A percentile compares a stretch with the other conserved stretches of the same genome.
Conservation (phyloP, 805 yeast genomes). For the Sugiyamaella smithiae region DNA sequence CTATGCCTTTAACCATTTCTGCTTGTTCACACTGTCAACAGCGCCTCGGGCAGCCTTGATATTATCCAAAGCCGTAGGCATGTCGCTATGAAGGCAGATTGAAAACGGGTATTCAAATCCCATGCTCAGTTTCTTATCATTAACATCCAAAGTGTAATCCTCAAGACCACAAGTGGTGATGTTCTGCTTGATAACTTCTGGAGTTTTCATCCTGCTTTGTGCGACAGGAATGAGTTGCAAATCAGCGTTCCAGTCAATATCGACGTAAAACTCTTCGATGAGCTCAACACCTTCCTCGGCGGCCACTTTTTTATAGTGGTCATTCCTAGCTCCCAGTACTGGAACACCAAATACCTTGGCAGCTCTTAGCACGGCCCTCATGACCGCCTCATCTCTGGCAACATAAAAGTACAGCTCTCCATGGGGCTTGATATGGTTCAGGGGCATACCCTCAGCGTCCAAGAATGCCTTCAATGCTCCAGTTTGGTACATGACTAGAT, state of each 20-base stretch:
- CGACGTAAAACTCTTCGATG: slow-evolving; percentile 6
- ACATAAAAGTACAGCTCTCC: slow-evolving; percentile 9
- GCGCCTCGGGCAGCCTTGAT: slow-evolving; percentile 1
- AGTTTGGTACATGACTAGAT: slow-evolving; percentile 5
- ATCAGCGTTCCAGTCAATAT: slow-evolving; percentile 7
- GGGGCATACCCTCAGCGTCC: slow-evolving; percentile 7
- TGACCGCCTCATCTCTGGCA: slow-evolving; percentile 5
- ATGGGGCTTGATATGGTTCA: slow-evolving; percentile 7
- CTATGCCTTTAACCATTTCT: slow-evolving; percentile 2
- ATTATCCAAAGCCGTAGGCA: slow-evolving; percentile 1
- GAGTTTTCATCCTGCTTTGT: slow-evolving; percentile 4
- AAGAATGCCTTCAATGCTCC: slow-evolving; percentile 7
- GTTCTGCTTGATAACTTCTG: not conserved
- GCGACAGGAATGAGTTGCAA: slow-evolving; percentile 5
- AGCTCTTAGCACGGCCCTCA: slow-evolving; percentile 5
- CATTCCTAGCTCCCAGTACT: slow-evolving; percentile 7
- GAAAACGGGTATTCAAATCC: slow-evolving; percentile 2
- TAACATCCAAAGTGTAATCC: slow-evolving; percentile 1
- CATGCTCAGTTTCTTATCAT: slow-evolving; percentile 1
- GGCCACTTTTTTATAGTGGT: slow-evolving; percentile 4
- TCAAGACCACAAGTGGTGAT: slow-evolving; percentile 1
- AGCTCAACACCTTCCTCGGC: slow-evolving; percentile 8
- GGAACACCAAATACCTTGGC: slow-evolving; percentile 8
- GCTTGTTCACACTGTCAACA: not conserved
- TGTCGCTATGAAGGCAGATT: not conserved